Evolutionary conservation across 1,139 yeast genomes (phyloP).

Genomic region (Protomyces macrosporus): DNA sequence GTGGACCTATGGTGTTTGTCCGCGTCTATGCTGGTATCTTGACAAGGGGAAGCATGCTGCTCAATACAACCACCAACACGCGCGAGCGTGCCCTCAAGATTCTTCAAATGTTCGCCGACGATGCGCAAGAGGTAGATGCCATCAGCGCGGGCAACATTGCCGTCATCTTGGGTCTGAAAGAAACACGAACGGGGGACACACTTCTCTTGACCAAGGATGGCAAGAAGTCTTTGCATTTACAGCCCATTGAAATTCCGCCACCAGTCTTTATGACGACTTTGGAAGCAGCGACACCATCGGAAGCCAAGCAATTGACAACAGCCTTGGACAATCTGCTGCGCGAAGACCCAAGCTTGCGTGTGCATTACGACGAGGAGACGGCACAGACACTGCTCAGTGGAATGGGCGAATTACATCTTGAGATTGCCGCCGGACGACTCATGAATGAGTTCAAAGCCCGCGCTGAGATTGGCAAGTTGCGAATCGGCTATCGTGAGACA

Average conservation of each 20-base stretch:
- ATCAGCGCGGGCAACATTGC: constrained; percentile 82
- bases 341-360: constrained; percentile 77
- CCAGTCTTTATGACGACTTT: constrained; percentile 85
- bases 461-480: constrained; percentile 71
- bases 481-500: constrained; percentile 77
- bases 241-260: constrained; percentile 82
- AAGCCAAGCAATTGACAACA: constrained; percentile 60
- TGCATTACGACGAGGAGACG: constrained; percentile 69
- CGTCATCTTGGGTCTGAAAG: constrained; percentile 72
- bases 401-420: constrained; percentile 93
- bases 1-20: constrained; percentile 80
- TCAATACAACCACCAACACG: constrained; percentile 66
- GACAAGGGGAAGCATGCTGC: constrained; percentile 54
- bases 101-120: constrained; percentile 82
- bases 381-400: constrained; percentile 88
- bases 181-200: constrained; percentile 86
- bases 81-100: constrained; percentile 63
- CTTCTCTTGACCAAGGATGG: constrained; percentile 47
- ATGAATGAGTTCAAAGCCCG: constrained; percentile 75
- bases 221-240: constrained; percentile 44
- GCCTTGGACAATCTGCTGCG: constrained; percentile 60
- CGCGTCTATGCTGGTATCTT: constrained; percentile 81
- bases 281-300: constrained; percentile 81
- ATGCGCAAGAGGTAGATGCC: constrained; percentile 61
- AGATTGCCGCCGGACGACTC: constrained; percentile 74